These are phyloP conservation scores for Neopestalotiopsis sp. DNA, from an alignment of 2,329 filamentous ascomycete genomes.

Conservation along the genomic window DNA sequence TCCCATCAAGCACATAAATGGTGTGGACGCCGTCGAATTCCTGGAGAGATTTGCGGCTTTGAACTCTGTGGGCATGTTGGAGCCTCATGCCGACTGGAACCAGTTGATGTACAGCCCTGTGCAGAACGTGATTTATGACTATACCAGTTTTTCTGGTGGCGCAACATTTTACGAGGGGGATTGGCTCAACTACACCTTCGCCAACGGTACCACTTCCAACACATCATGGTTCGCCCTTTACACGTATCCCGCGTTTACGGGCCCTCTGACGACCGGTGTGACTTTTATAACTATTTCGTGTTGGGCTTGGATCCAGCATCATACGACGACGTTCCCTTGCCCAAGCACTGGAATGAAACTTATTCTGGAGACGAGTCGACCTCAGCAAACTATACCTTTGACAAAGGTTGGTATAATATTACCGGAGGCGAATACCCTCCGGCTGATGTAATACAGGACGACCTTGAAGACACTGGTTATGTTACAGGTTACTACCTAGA, in stretches of 20 bases:
- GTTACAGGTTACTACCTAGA: conserved; percentile 27
- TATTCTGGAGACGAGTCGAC: conserved; percentile 20
- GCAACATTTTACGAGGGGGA: conserved; percentile 41
- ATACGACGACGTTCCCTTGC: conserved; percentile 11
- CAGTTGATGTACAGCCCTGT: conserved; percentile 36
- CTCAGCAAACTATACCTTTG: not conserved
- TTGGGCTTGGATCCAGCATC: conserved; percentile 27
- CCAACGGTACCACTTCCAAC: conserved; percentile 27
- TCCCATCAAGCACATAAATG: conserved; percentile 38
- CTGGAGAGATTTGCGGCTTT: conserved; percentile 35
- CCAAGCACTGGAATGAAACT: not conserved
- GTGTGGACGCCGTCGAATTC: conserved; percentile 29
- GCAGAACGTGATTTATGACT: conserved; percentile 30
- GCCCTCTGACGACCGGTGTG: conserved; percentile 42
- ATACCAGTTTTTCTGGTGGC: conserved; percentile 34
- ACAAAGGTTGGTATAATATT: not conserved
- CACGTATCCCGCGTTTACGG: conserved; percentile 22
- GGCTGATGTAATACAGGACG: conserved; percentile 22
- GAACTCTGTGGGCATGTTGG: conserved; percentile 40
- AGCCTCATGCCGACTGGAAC: conserved; percentile 49
- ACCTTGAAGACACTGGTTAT: conserved; percentile 20
- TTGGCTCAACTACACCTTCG: conserved; percentile 32
- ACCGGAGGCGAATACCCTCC: conserved; percentile 22
- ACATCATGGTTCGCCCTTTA: conserved; percentile 24
- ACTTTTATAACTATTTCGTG: conserved; percentile 51